A percentile compares a stretch with the other conserved stretches of the same genome.
Conservation (phyloP, 139 green algal genomes). For the Ettlia oleoabundans region DNA sequence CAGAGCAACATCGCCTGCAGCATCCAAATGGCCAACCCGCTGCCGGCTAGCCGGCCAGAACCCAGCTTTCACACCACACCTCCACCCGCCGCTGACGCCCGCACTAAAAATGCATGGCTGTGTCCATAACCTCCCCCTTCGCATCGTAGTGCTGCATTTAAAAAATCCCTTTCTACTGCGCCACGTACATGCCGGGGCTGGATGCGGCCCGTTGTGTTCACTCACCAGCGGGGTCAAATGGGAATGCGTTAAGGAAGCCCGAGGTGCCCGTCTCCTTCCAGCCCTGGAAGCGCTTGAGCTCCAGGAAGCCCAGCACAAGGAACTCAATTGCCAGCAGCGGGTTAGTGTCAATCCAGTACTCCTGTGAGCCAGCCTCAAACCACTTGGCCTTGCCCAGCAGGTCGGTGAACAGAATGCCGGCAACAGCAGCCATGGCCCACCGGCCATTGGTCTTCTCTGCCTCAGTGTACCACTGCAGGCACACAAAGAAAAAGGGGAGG, state of each 20-base stretch:
- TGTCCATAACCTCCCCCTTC: too few relatives aligned
- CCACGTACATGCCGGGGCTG: too few relatives aligned
- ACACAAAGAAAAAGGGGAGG: neutral
- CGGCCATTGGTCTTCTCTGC: slow-evolving; percentile 90
- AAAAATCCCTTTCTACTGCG: too few relatives aligned
- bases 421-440: slow-evolving; percentile 89
- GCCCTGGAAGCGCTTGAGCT: slow-evolving; percentile 82
- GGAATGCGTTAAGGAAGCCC: slow-evolving; percentile 62
- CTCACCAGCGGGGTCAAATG: slow-evolving; percentile 55
- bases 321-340: slow-evolving; percentile 80
- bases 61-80: too few relatives aligned
- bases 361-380: slow-evolving; percentile 44
- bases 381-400: slow-evolving; percentile 54
- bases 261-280: slow-evolving; percentile 79
- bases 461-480: slow-evolving; percentile 71
- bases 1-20: too few relatives aligned
- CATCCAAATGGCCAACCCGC: too few relatives aligned
- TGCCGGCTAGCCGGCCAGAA: too few relatives aligned
- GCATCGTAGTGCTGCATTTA: too few relatives aligned
- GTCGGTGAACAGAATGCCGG: slow-evolving; percentile 74
- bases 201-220: neutral
- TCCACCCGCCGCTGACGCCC: too few relatives aligned
- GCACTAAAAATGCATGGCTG: too few relatives aligned
- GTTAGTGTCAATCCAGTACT: slow-evolving; percentile 50
- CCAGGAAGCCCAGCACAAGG: slow-evolving; percentile 80